Base-by-base conservation (phyloP, 169 alveolate genomes). In the Cryptosporidium muris region DNA sequence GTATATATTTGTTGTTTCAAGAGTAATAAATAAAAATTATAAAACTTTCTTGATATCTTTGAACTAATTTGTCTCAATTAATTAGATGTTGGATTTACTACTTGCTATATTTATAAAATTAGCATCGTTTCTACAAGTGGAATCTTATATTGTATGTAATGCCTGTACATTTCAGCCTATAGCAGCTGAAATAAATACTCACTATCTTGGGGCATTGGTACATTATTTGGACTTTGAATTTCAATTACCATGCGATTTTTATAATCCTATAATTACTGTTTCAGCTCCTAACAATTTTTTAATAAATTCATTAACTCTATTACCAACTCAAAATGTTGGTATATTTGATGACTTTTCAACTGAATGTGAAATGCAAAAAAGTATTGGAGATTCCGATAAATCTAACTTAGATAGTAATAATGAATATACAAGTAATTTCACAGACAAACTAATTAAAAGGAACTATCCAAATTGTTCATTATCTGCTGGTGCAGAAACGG, bases 121-220 rank as follows among this genome's bases (percentile, higher is more conserved):
- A 25, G 0, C 25, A 25, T 25, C 25, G 0, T 25, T 25, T 25
- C 25, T 25, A 25, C 25, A 25, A 25, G 25, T 25, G 25, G 25
- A 25, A 25, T 25, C 25, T 25, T 25, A 25, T 25, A 25, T 74
- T 58, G 85, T 52, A 56, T 74, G 85, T 11, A 74, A 74, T 74
- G 85, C 85, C 43, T 74, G 85, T 37, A 74, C 60, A 54, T 74
- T 58, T 64, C 85, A 64, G 0, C 63, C 85, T 48, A 63, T 74
- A 25, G 85, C 51, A 25, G 54, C 85, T 4, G 43, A 74, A 47
- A 58, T 74, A 42, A 74, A 74, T n/a, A 74, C 85, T 11, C 85
- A 74, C 37, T 56, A 25, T 45, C 51, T 40, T 56, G 74, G 85
- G 11, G 54, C 85, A 74, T 58, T 58, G 48, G 43, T 47, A 47